Percentiles rank a stretch among this genome's conserved stretches.
phyloP scores from a whole-genome alignment of 805 yeast genomes.

The Sugiyamaella americana region DNA sequence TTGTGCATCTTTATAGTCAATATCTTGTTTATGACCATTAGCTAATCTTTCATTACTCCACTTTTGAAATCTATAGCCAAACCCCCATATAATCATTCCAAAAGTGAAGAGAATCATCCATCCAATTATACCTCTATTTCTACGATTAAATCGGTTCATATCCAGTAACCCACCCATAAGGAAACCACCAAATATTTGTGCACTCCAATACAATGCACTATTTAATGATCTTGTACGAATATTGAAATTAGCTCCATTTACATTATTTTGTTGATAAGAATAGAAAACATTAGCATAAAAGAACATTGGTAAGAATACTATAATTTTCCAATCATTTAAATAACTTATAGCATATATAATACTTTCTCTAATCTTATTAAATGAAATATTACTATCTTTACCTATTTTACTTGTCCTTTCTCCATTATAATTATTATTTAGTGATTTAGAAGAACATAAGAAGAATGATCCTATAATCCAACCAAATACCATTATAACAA shows the following conservation, averaged over 20 bases:
- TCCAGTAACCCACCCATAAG: slow-evolving; percentile 46
- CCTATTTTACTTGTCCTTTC: slow-evolving; percentile 13
- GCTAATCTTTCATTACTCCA: slow-evolving; percentile 17
- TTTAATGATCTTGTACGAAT: slow-evolving; percentile 56
- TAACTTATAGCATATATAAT: slow-evolving; percentile 10
- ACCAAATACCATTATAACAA: slow-evolving; percentile 47
- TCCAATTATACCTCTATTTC: slow-evolving; percentile 43
- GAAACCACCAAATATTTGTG: slow-evolving; percentile 55
- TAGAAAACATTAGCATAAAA: slow-evolving; percentile 60
- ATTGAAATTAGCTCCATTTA: slow-evolving; percentile 51
- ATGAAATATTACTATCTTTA: slow-evolving; percentile 10
- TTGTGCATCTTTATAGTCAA: slow-evolving; percentile 41
- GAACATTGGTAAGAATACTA: slow-evolving; percentile 49
- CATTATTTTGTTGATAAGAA: slow-evolving; percentile 56
- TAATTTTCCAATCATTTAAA: slow-evolving; percentile 17
- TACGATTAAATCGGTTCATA: slow-evolving; percentile 36
- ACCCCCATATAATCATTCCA: slow-evolving; percentile 52
- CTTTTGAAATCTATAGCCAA: slow-evolving; percentile 46
- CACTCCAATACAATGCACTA: slow-evolving; percentile 53
- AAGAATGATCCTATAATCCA: slow-evolving; percentile 30
- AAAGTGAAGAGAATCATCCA: slow-evolving; percentile 36
- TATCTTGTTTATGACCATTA: slow-evolving; percentile 21
- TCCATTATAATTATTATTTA: slow-evolving; percentile 14
- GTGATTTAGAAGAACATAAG: slow-evolving; percentile 10
- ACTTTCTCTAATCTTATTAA: slow-evolving; percentile 11